phyloP scores from a whole-genome alignment of 352 stramenopile species.

The Pythium coloratum region DNA sequence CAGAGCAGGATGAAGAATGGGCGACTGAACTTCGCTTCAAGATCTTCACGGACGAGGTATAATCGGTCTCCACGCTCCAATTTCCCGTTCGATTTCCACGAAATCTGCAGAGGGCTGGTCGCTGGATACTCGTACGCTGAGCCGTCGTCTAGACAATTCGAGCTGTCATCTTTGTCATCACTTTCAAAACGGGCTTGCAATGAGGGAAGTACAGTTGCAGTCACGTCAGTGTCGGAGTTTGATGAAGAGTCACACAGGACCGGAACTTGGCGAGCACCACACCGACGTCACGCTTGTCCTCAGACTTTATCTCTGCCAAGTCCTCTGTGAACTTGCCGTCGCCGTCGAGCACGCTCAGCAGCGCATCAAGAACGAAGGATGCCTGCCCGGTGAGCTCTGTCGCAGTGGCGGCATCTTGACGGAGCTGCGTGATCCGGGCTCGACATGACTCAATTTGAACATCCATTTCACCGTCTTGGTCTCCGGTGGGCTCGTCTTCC shows the following conservation, averaged over 20 bases:
- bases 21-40: not conserved
- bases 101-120: not conserved
- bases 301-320: not conserved
- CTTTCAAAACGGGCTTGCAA: too few species aligned
- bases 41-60: not conserved
- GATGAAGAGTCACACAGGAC: not conserved
- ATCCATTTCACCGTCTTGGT: too few species aligned
- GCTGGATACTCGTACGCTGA: not conserved
- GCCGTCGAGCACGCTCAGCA: slow-evolving; percentile 1
- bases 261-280: not conserved
- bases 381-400: not conserved
- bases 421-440: too few species aligned
- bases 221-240: too few species aligned
- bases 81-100: not conserved
- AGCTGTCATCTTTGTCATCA: too few species aligned
- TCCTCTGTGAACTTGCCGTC: slow-evolving; percentile 1
- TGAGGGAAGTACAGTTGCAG: too few species aligned
- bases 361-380: not conserved
- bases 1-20: not conserved
- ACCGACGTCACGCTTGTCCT: not conserved
- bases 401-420: too few species aligned
- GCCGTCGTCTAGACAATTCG: too few species aligned
- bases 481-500: too few species aligned
- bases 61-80: not conserved
- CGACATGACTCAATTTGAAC: too few species aligned